These are phyloP conservation scores for Microdochium paspali DNA, from an alignment of 2,329 filamentous ascomycete species.

Conservation along the genomic window DNA sequence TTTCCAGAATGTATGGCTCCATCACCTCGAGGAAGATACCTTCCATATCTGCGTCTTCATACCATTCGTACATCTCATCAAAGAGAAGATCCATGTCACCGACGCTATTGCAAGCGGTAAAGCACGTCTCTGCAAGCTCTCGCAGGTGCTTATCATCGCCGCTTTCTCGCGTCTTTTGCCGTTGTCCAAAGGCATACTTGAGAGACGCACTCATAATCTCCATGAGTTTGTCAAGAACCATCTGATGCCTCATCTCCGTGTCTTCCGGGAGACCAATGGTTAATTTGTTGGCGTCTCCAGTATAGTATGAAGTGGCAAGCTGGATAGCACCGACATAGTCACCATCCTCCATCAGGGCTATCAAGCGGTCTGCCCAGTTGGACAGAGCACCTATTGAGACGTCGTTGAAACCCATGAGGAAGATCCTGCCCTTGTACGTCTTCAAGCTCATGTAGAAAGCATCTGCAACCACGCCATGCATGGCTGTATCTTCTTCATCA, in stretches of 20 bases:
- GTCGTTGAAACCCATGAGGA: conserved; percentile 89
- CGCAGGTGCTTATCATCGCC: conserved; percentile 53
- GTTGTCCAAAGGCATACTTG: conserved; percentile 73
- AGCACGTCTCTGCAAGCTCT: conserved; percentile 75
- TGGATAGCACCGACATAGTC: conserved; percentile 89
- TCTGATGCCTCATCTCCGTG: conserved; percentile 59
- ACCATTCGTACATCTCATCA: conserved; percentile 83
- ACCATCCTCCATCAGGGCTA: conserved; percentile 93
- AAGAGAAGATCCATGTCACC: conserved; percentile 77
- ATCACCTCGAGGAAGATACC: conserved; percentile 80
- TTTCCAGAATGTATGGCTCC: conserved; percentile 79
- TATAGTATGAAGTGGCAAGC: conserved; percentile 86
- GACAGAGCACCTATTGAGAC: conserved; percentile 84
- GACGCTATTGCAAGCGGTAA: conserved; percentile 72
- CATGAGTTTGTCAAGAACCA: conserved; percentile 81
- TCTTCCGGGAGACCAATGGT: conserved; percentile 91
- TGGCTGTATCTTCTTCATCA: conserved; percentile 75
- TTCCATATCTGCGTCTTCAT: conserved; percentile 65
- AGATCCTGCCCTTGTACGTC: conserved; percentile 87
- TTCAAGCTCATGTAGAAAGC: conserved; percentile 98
- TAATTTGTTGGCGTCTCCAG: conserved; percentile 82
- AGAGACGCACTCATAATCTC: conserved; percentile 92
- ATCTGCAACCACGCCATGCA: conserved; percentile 95
- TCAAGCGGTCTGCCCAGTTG: conserved; percentile 91
- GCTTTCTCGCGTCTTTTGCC: conserved; percentile 35